Evolutionary conservation across 371 early-diverging fungal species (phyloP).

Genomic region (Zychaea mexicana): DNA sequence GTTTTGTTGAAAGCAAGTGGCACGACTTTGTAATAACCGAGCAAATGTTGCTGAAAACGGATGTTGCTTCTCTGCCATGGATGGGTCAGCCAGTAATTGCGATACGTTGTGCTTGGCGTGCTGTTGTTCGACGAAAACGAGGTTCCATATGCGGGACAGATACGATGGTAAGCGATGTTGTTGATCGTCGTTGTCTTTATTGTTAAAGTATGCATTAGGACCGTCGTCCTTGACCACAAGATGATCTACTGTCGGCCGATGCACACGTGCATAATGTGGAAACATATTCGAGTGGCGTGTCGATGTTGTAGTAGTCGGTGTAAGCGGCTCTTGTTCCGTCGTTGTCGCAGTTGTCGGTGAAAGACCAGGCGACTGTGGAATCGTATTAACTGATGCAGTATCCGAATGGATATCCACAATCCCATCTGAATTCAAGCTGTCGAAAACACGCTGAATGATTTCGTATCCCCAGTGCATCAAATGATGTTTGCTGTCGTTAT

Average conservation of each 20-base stretch:
- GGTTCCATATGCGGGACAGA: conserved; percentile 6
- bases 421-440: conserved; percentile 3
- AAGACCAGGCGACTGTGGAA: background rate
- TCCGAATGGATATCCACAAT: conserved; percentile 11
- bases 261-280: background rate
- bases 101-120: background rate
- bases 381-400: background rate
- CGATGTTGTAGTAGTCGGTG: background rate
- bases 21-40: conserved; percentile 1
- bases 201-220: background rate
- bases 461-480: conserved; percentile 5
- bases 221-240: background rate
- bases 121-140: conserved; percentile 1
- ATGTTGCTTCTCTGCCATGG: background rate
- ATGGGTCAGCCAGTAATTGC: background rate
- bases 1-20: background rate
- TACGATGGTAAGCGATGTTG: background rate
- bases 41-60: background rate
- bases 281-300: background rate
- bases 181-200: background rate
- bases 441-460: conserved; percentile 11
- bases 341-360: background rate
- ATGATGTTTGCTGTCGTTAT: background rate
- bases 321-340: background rate
- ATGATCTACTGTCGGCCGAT: background rate